These are phyloP conservation scores for Cryptococcus sp. DNA, from an alignment of 1,284 basidiomycete genomes.

Conservation along the genomic window DNA sequence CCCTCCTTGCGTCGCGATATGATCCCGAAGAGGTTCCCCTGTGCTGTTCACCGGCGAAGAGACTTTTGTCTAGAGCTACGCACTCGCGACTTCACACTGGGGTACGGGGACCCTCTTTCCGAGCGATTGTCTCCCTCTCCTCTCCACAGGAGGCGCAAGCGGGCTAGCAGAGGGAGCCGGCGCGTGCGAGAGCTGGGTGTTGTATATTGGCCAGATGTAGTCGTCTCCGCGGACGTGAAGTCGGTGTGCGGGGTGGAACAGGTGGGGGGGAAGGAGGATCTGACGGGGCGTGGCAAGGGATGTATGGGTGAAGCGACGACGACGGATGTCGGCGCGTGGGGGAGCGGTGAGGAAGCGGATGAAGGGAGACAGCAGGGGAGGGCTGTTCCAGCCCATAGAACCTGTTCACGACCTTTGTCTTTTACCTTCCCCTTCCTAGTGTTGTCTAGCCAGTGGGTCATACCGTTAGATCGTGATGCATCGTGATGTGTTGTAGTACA, in stretches of 20 bases:
- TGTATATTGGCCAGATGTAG: no score
- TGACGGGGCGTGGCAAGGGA: not conserved
- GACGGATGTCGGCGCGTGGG: not conserved
- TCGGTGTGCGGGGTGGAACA: not conserved
- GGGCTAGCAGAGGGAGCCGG: no score
- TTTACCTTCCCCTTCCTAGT: no score
- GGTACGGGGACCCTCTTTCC: not conserved
- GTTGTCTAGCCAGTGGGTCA: no score
- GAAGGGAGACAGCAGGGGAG: slow-evolving; percentile 8
- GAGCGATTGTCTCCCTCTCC: not conserved
- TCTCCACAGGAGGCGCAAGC: not conserved
- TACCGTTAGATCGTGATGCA: not conserved
- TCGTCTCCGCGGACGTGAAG: not conserved
- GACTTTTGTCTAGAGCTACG: slow-evolving; percentile 28
- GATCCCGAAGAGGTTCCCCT: not conserved
- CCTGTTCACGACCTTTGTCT: slow-evolving; percentile 3
- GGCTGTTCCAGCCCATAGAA: slow-evolving; percentile 8
- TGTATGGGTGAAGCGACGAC: not conserved
- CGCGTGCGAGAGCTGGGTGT: no score
- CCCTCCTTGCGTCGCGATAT: not conserved
- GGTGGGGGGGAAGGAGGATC: not conserved
- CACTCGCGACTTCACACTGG: slow-evolving; percentile 34
- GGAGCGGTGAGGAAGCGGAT: not conserved
- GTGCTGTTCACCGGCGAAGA: slow-evolving; percentile 20
- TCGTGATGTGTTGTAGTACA: not conserved